Base-by-base conservation (phyloP, 2,329 filamentous ascomycete species). In the Colletotrichum gloeosporioides region DNA sequence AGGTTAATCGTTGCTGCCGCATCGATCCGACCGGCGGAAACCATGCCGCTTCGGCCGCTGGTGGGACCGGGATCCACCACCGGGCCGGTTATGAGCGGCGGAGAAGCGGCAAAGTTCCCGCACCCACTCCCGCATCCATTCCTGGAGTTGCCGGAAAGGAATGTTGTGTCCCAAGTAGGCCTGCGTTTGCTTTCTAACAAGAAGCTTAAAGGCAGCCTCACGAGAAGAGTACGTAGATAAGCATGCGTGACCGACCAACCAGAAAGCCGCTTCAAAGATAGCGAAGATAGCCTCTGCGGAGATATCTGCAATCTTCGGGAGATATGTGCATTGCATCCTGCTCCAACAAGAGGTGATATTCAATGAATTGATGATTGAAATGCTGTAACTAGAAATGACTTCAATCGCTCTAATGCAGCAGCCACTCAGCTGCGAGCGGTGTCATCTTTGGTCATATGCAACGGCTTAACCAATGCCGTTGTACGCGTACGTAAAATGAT, bases 61-160 rank as follows among this genome's bases (percentile, higher is more conserved):
- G 31, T 27, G 61, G 61, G 31, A 32, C 22, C 2, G 13, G 44
- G 29, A 27, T 9, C 65, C 44, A 57, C 61, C 49, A 27, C 65
- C 65, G 65, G 65, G 44, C 65, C 64, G 64, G 64, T 67, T 31
- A 6, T 12, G 12, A 53, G 16, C 29, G 63, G 63, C 63, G 65
- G 29, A 4, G 29, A 57, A 34, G 65, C 65, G 29, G 65, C 31
- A 49, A 49, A 49, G n/a, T 49, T 49, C 6, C 44, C 44, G 44
- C 44, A 32, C 31, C 22, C 62, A 8, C 32, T 44, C 39, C n/a
- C 22, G 62, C 62, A 25, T 9, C 31, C 22, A 18, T 22, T 22
- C n/a, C n/a, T 49, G 6, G 4, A 22, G 18, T 49, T 49, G 18
- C 44, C 18, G n/a, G 10, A 49, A 13, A n/a, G n/a, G 44, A 7